Evolutionary conservation across 2,329 filamentous ascomycete genomes (phyloP).

Genomic region (Xylaria sp.): DNA sequence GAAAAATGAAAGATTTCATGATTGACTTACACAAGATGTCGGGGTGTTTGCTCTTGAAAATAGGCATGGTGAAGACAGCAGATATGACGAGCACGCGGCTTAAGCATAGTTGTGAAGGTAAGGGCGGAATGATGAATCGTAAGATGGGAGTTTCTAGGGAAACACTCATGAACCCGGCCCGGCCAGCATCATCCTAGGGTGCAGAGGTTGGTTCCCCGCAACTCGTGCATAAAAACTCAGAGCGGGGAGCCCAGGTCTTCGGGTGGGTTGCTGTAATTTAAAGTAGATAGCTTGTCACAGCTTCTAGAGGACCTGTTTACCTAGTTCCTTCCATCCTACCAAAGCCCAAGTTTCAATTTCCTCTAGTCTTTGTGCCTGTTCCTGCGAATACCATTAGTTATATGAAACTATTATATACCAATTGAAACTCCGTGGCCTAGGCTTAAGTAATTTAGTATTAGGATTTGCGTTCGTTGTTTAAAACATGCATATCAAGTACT

Average conservation of each 20-base stretch:
- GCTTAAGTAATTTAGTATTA: too few relatives aligned
- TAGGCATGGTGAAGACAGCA: slow-evolving; percentile 35
- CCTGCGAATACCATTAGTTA: too few relatives aligned
- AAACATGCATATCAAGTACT: too few relatives aligned
- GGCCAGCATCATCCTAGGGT: not conserved
- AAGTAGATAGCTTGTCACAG: not conserved
- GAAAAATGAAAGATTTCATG: not conserved
- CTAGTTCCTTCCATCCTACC: too few relatives aligned
- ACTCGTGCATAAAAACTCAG: not conserved
- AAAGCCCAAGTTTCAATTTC: too few relatives aligned
- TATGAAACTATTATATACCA: too few relatives aligned
- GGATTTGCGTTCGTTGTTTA: too few relatives aligned
- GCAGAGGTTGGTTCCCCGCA: slow-evolving; percentile 17
- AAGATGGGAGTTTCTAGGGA: not conserved
- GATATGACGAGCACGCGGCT: not conserved
- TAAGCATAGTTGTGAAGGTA: not conserved
- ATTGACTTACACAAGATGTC: slow-evolving; percentile 40
- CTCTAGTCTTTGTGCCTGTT: too few relatives aligned
- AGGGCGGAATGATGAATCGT: not conserved
- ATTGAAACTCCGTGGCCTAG: too few relatives aligned
- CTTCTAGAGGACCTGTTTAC: too few relatives aligned
- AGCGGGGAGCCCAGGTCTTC: not conserved
- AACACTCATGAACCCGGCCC: too few relatives aligned
- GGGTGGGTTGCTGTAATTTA: not conserved
- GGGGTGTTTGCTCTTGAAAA: slow-evolving; percentile 42